Base-by-base conservation (phyloP, 2,329 filamentous ascomycete species). In the Canariomyces notabilis region DNA sequence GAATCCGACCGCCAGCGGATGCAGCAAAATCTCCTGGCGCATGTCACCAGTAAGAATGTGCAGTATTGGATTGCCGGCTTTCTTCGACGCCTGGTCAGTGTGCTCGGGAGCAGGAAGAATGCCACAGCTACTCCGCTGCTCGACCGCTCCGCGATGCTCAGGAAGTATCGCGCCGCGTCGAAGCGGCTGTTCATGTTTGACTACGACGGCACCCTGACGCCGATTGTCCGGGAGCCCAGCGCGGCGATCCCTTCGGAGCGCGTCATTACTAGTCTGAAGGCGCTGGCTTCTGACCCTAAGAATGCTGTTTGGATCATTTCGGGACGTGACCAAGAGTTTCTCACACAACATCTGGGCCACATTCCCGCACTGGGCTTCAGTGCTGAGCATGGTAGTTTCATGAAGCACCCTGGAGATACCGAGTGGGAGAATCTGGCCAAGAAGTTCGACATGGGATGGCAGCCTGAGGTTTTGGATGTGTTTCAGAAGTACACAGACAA, bases 301-400 rank as follows among this genome's bases (percentile, higher is more conserved):
- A 98, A 97, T 60, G 77, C 82, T 1, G 89, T 98, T n/a, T 98
- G 93, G 93, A 95, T 98, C 63, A 96, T 98, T 60, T 95, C 88
- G 43, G 93, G 93, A 9, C 83, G 93, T 54, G 91, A 97, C 60
- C 89, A 95, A 62, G 84, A 85, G 6, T 98, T 98, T 68, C 70
- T 98, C 49, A 82, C 86, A 55, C 84, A 94, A 56, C 90, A 91
- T 71, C 82, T 97, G 64, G 93, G 91, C n/a, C 85, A 95, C 67
- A 95, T 97, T 55, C 66, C 80, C 1, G 82, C 87, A 61, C 74
- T 98, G 11, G 93, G 93, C n/a, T 85, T 98, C 61, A 95, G 89
- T 58, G 93, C 93, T 1, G 93, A 98, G 69, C 93, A 98, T 62
- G 93, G 93, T 42, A 95, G 89, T 61, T 98, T 97, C 65, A 89